phyloP scores from a whole-genome alignment of 2,329 filamentous ascomycete genomes.

The Fonsecaea erecta region DNA sequence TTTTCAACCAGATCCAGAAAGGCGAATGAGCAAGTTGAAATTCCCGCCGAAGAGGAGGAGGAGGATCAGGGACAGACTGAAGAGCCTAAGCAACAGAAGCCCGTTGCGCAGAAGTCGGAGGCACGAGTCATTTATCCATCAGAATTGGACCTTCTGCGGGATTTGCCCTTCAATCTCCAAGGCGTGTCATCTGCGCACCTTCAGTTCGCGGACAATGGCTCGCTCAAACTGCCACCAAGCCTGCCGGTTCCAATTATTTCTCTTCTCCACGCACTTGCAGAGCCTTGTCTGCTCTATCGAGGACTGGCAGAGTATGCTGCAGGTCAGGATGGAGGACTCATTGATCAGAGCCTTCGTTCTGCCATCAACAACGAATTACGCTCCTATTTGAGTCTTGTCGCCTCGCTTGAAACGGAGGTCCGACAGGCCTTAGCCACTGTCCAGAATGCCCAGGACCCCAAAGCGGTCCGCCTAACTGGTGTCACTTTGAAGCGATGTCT shows the following conservation, averaged over 20 bases:
- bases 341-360: constrained; percentile 88
- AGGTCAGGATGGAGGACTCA: constrained; percentile 77
- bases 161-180: constrained; percentile 90
- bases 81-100: constrained; percentile 5
- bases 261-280: constrained; percentile 84
- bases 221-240: constrained; percentile 74
- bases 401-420: constrained; percentile 90
- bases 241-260: constrained; percentile 84
- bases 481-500: constrained; percentile 95
- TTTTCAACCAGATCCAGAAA: constrained; percentile 15
- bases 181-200: constrained; percentile 87
- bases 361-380: constrained; percentile 83
- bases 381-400: constrained; percentile 87
- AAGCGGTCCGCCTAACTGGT: constrained; percentile 79
- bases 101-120: constrained; percentile 16
- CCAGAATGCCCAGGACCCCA: constrained; percentile 65
- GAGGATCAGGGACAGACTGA: background rate
- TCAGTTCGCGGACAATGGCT: constrained; percentile 70
- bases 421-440: constrained; percentile 76
- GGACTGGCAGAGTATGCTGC: constrained; percentile 81
- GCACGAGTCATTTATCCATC: constrained; percentile 50
- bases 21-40: constrained; percentile 10
- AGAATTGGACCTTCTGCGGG: constrained; percentile 71
- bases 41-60: constrained; percentile 19
- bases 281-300: constrained; percentile 90